phyloP scores from a whole-genome alignment of 306 rosid species.

The Cucurbita moschata region DNA sequence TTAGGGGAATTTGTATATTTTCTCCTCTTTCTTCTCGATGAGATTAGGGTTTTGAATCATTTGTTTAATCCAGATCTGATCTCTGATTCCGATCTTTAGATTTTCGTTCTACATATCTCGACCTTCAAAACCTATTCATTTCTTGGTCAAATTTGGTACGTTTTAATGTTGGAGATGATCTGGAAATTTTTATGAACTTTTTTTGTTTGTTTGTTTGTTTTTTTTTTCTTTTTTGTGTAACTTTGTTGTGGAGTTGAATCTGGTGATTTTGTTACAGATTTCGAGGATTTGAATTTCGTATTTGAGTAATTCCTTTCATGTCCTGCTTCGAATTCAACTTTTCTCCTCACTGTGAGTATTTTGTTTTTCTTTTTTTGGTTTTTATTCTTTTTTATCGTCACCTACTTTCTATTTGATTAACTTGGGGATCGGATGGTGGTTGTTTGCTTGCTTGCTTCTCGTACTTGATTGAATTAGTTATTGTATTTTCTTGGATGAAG shows the following conservation, averaged over 20 bases:
- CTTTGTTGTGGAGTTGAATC: slow-evolving; percentile 4
- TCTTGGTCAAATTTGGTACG: slow-evolving; percentile 5
- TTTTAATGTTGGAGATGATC: not conserved
- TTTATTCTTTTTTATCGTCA: not conserved
- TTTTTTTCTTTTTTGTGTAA: not conserved
- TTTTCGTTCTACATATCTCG: slow-evolving; percentile 22
- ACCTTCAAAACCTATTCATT: not conserved
- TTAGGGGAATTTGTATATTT: not conserved
- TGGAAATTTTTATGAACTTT: not conserved
- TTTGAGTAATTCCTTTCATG: slow-evolving; percentile 37
- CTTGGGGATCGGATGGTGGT: not conserved
- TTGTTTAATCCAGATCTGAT: slow-evolving; percentile 44
- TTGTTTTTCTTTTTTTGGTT: not conserved
- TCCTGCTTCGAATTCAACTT: slow-evolving; percentile 38
- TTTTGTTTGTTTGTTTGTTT: not conserved
- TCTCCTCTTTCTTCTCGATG: slow-evolving; percentile 5
- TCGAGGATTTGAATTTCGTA: slow-evolving; percentile 24
- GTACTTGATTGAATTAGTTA: not conserved
- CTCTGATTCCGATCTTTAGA: slow-evolving; percentile 8
- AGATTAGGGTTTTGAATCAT: slow-evolving; percentile 22
- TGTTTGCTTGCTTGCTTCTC: not conserved
- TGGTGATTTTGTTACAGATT: slow-evolving; percentile 20
- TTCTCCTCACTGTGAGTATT: slow-evolving; percentile 52
- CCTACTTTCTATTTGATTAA: not conserved
- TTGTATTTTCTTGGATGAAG: slow-evolving; percentile 23